Evolutionary conservation across 2,329 filamentous ascomycete genomes (phyloP).

Genomic region (Pseudogymnoascus sp.): DNA sequence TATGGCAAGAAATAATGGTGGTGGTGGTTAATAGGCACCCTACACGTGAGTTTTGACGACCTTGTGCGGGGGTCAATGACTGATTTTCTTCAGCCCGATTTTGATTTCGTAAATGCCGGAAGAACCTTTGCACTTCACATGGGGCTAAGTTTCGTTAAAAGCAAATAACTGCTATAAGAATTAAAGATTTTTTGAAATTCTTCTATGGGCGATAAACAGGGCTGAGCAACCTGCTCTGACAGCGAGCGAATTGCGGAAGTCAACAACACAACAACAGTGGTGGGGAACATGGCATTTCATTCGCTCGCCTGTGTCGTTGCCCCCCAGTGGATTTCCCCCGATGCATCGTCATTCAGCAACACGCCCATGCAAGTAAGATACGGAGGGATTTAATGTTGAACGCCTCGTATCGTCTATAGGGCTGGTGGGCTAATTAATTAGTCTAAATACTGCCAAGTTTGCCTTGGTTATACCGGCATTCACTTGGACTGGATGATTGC

Average conservation of each 20-base stretch:
- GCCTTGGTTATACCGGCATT: neutral
- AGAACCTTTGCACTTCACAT: neutral
- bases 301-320: conserved; percentile 1
- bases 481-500: neutral
- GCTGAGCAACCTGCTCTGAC: neutral
- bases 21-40: neutral
- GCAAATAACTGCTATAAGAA: neutral
- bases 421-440: neutral
- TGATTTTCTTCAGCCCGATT: neutral
- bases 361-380: neutral
- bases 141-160: neutral
- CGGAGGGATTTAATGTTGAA: conserved; percentile 3
- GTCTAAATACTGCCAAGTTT: neutral
- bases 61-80: neutral
- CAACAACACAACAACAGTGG: conserved; percentile 7
- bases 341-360: neutral
- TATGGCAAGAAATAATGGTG: neutral
- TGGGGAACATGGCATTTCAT: conserved; percentile 2
- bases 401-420: neutral
- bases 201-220: neutral
- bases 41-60: conserved; percentile 5
- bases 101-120: neutral
- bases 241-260: conserved; percentile 7
- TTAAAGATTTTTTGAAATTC: neutral
- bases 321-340: neutral